Conservation (phyloP, 2,329 filamentous ascomycete genomes). For the Colletotrichum sidae region DNA sequence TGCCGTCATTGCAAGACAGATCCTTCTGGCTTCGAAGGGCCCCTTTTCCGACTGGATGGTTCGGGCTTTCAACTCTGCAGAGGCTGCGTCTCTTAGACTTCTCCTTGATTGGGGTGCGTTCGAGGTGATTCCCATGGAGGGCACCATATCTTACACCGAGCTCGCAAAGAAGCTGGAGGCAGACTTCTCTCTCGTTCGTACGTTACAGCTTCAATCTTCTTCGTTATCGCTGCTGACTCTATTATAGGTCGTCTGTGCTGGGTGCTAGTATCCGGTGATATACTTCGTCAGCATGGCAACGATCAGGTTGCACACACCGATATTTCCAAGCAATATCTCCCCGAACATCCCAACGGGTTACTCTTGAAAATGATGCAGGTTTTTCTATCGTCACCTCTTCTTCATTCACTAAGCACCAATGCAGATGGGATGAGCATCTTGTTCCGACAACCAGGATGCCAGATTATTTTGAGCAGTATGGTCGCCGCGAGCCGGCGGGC, state of each 20-base stretch:
- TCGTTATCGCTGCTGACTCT: background rate
- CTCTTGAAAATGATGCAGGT: slow-evolving; percentile 37
- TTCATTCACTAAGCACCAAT: background rate
- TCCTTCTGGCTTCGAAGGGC: slow-evolving; percentile 16
- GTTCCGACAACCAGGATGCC: slow-evolving; percentile 41
- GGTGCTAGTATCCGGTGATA: slow-evolving; percentile 38
- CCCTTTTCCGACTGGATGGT: slow-evolving; percentile 32
- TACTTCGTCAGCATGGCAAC: slow-evolving; percentile 38
- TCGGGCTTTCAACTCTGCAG: background rate
- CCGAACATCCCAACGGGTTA: slow-evolving; percentile 27
- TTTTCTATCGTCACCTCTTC: background rate
- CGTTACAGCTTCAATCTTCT: background rate
- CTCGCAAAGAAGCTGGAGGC: slow-evolving; percentile 44
- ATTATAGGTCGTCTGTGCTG: slow-evolving; percentile 38
- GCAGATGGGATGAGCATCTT: slow-evolving; percentile 44
- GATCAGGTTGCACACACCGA: slow-evolving; percentile 41
- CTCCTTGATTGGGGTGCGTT: slow-evolving; percentile 49
- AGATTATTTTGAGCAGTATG: slow-evolving; percentile 47
- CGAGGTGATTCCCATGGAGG: slow-evolving; percentile 44
- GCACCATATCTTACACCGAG: slow-evolving; percentile 42
- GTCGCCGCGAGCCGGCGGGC: slow-evolving; percentile 45
- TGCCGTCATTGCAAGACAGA: slow-evolving; percentile 21
- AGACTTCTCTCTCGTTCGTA: slow-evolving; percentile 44
- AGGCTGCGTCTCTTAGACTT: slow-evolving; percentile 37
- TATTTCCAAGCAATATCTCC: slow-evolving; percentile 37